phyloP scores from a whole-genome alignment of 2,329 filamentous ascomycete species.

The Thielaviopsis musarum region DNA sequence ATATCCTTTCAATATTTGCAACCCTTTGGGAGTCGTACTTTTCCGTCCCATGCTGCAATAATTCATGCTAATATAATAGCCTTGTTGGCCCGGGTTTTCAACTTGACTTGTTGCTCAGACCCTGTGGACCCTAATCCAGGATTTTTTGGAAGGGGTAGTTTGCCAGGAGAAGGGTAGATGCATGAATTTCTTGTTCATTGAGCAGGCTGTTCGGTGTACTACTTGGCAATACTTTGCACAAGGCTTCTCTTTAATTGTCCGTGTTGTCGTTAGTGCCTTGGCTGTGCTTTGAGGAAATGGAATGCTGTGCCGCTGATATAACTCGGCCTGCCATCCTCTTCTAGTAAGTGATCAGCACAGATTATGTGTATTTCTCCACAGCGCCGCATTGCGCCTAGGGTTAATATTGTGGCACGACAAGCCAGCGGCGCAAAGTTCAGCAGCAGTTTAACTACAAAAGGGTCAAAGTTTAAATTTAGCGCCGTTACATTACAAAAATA shows the following conservation, averaged over 20 bases:
- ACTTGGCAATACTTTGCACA: no score
- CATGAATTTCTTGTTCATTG: no score
- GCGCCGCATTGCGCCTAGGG: no score
- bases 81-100: background rate
- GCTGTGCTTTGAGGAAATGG: background rate
- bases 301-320: background rate
- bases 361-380: no score
- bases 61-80: background rate
- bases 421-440: background rate
- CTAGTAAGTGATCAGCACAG: background rate
- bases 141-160: background rate
- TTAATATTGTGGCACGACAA: no score
- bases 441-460: background rate
- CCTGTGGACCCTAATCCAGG: background rate
- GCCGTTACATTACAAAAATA: background rate
- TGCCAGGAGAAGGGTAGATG: no score
- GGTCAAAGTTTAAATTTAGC: background rate
- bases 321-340: background rate
- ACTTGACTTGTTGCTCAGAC: background rate
- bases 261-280: background rate
- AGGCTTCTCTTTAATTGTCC: background rate
- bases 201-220: no score
- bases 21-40: background rate
- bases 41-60: background rate
- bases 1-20: background rate